A percentile compares a stretch with the other conserved stretches of the same genome.
phyloP scores from a whole-genome alignment of 106 monocot species.

The Phalaenopsis equestris region DNA sequence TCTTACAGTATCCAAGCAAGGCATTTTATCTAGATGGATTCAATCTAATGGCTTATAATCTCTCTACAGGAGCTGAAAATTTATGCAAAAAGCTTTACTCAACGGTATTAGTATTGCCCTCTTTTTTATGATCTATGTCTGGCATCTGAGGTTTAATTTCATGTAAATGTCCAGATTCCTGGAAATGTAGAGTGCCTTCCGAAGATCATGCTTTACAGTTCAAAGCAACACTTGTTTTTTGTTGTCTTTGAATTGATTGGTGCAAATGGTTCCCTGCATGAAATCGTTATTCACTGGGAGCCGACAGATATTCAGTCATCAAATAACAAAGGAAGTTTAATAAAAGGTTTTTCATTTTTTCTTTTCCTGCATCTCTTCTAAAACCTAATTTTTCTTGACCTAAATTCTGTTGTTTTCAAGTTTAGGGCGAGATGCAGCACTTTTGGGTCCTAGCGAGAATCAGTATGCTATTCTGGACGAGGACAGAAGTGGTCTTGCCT shows the following conservation, averaged over 20 bases:
- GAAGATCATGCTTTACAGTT: conserved; percentile 77
- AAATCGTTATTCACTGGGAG: conserved; percentile 96
- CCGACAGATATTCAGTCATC: conserved; percentile 65
- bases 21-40: conserved; percentile 93
- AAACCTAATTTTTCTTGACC: not conserved
- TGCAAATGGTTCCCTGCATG: conserved; percentile 51
- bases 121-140: not conserved
- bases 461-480: conserved; percentile 94
- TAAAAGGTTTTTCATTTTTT: conserved; percentile 54
- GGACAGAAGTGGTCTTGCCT: conserved; percentile 63
- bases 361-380: not conserved
- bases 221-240: conserved; percentile 89
- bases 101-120: conserved; percentile 32
- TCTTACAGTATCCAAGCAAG: conserved; percentile 76
- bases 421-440: conserved; percentile 82
- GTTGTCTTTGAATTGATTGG: conserved; percentile 75
- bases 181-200: conserved; percentile 84
- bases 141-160: conserved; percentile 1
- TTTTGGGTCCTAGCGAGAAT: conserved; percentile 74
- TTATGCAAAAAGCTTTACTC: conserved; percentile 87
- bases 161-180: conserved; percentile 48
- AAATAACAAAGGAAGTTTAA: conserved; percentile 68
- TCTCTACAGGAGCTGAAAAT: conserved; percentile 79
- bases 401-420: conserved; percentile 9
- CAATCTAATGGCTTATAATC: conserved; percentile 92